Percentiles rank a stretch among this genome's conserved stretches.
Evolutionary conservation across 1,284 basidiomycete species (phyloP).

Genomic region (Meira nashicola): DNA sequence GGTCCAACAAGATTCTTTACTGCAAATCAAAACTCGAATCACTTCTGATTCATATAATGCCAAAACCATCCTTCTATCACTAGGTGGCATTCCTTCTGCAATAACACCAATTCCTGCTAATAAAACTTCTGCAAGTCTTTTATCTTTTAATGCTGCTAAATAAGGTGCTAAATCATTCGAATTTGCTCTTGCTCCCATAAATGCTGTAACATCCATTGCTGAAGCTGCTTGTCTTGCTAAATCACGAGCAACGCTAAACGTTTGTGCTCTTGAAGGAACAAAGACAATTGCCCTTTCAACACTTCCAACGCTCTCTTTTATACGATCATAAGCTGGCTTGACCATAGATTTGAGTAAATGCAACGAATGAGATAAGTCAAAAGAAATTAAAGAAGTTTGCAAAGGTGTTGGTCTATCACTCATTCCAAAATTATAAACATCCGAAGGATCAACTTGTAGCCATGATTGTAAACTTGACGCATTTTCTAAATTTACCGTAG

Average conservation of each 20-base stretch:
- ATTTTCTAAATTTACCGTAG: conserved; percentile 75
- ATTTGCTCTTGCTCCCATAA: conserved; percentile 62
- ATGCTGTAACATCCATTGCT: conserved; percentile 66
- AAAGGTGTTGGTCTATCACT: conserved; percentile 78
- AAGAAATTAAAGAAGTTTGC: conserved; percentile 66
- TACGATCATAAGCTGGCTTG: conserved; percentile 70
- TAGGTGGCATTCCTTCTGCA: conserved; percentile 66
- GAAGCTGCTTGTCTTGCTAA: conserved; percentile 82
- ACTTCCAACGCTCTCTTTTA: conserved; percentile 57
- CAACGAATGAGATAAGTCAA: conserved; percentile 79
- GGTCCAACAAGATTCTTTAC: conserved; percentile 79
- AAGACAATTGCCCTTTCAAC: conserved; percentile 69
- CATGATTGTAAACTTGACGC: conserved; percentile 74
- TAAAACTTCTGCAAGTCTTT: conserved; percentile 61
- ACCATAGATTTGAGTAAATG: conserved; percentile 86
- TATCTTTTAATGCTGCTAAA: conserved; percentile 55
- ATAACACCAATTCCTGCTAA: conserved; percentile 86
- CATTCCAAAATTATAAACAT: conserved; percentile 74
- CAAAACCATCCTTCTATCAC: conserved; percentile 73
- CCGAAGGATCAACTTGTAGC: conserved; percentile 68
- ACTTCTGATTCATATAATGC: conserved; percentile 77
- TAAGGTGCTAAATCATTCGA: conserved; percentile 65
- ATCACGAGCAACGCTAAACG: conserved; percentile 70
- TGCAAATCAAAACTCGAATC: conserved; percentile 74
- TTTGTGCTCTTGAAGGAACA: conserved; percentile 79